Evolutionary conservation across 352 stramenopile species (phyloP).

Genomic region (Phytopythium helicoides): DNA sequence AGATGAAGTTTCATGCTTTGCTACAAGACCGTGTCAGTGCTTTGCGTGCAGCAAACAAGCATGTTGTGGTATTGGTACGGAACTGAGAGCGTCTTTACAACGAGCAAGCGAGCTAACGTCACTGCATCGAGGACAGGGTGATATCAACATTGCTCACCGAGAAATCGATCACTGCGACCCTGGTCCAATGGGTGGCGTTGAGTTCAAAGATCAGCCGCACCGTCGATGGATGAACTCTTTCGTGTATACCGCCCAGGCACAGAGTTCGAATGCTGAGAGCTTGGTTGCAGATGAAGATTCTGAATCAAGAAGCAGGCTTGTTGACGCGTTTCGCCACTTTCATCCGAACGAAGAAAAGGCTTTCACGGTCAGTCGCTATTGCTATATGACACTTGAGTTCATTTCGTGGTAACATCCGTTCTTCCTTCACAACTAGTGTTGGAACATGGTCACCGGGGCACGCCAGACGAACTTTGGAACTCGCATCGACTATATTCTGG

Average conservation of each 20-base stretch:
- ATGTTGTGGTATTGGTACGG: conserved; percentile 64
- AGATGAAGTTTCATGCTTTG: conserved; percentile 77
- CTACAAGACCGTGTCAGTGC: conserved; percentile 61
- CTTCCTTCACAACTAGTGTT: conserved; percentile 47
- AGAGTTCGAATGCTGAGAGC: neutral
- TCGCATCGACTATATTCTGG: conserved; percentile 90
- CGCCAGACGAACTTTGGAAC: conserved; percentile 90
- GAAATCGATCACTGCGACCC: conserved; percentile 79
- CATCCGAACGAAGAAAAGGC: conserved; percentile 68
- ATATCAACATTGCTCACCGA: conserved; percentile 83
- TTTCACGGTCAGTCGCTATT: conserved; percentile 61
- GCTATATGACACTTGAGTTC: too few species aligned
- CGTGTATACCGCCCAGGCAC: conserved; percentile 6
- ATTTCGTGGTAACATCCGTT: neutral
- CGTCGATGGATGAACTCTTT: conserved; percentile 68
- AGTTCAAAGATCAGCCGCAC: conserved; percentile 64
- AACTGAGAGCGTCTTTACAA: too few species aligned
- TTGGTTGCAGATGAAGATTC: conserved; percentile 8
- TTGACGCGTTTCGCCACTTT: conserved; percentile 82
- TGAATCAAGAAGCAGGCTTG: conserved; percentile 21
- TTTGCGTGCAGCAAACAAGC: conserved; percentile 45
- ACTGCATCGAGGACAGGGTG: conserved; percentile 35
- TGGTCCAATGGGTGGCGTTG: conserved; percentile 18
- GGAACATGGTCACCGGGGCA: conserved; percentile 81
- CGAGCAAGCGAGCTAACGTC: neutral